Evolutionary conservation across 768 basidiomycete species (phyloP).

Genomic region (Rubroboletus satanas): DNA sequence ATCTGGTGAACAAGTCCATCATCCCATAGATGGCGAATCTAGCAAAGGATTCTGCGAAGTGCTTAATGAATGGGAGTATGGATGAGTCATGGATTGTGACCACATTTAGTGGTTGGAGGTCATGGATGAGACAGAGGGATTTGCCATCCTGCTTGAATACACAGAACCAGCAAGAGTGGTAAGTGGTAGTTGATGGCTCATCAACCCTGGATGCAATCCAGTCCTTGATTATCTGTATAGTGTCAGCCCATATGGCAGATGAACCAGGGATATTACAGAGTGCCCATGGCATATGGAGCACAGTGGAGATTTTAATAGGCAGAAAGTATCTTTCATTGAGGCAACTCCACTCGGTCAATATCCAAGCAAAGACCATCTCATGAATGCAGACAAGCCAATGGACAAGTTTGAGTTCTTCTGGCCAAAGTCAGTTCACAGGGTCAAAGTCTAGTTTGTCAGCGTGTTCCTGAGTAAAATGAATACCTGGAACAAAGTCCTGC

Average conservation of each 20-base stretch:
- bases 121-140: not conserved
- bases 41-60: not conserved
- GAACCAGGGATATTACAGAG: slow-evolving; percentile 31
- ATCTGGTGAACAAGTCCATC: no score
- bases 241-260: not conserved
- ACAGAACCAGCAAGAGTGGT: not conserved
- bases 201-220: slow-evolving; percentile 38
- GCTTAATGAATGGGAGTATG: not conserved
- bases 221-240: slow-evolving; percentile 25
- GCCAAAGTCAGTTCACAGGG: not conserved
- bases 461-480: not conserved
- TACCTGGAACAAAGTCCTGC: not conserved
- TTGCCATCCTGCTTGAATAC: slow-evolving; percentile 1
- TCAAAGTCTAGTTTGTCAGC: not conserved
- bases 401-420: no score
- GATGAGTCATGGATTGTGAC: not conserved
- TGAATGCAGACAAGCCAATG: not conserved
- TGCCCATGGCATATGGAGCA: slow-evolving; percentile 34
- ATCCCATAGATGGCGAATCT: no score
- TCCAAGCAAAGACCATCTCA: slow-evolving; percentile 38
- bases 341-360: slow-evolving; percentile 30
- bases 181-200: slow-evolving; percentile 20
- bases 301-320: slow-evolving; percentile 29
- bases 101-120: not conserved
- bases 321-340: slow-evolving; percentile 33